These are phyloP conservation scores for Hericium coralloides DNA, from an alignment of 768 basidiomycete species.

Conservation along the genomic window DNA sequence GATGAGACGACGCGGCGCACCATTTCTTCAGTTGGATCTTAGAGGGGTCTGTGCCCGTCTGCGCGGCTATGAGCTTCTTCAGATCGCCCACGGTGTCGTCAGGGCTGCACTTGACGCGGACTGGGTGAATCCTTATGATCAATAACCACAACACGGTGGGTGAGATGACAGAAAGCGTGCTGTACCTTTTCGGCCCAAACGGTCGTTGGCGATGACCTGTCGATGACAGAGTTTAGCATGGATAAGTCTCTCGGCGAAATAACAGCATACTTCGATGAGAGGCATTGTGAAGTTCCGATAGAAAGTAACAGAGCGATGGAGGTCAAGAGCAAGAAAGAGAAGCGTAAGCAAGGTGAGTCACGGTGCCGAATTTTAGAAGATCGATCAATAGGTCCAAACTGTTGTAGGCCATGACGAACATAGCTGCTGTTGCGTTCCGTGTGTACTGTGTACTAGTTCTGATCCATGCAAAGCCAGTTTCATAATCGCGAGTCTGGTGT, in stretches of 20 bases:
- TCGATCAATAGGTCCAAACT: constrained; percentile 1
- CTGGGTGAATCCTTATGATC: constrained; percentile 20
- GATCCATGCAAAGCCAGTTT: constrained; percentile 51
- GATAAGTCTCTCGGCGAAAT: not conserved
- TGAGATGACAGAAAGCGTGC: constrained; percentile 9
- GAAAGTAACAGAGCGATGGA: not conserved
- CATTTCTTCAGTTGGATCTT: constrained; percentile 98
- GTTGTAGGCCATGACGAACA: constrained; percentile 80
- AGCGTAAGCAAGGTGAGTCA: constrained; percentile 42
- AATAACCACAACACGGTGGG: not conserved
- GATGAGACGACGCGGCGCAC: constrained; percentile 33
- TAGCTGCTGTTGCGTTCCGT: too few species aligned
- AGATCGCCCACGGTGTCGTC: constrained; percentile 97
- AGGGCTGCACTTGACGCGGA: constrained; percentile 90
- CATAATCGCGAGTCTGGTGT: constrained; percentile 21
- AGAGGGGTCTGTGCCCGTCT: constrained; percentile 75
- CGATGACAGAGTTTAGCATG: constrained; percentile 1
- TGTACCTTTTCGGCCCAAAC: constrained; percentile 85
- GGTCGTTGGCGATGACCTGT: constrained; percentile 92
- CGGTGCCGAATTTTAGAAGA: not conserved
- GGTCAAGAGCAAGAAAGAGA: constrained; percentile 1
- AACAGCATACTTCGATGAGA: constrained; percentile 23
- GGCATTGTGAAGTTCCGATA: constrained; percentile 15
- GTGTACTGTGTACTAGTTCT: constrained; percentile 42
- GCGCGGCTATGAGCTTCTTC: constrained; percentile 94